Evolutionary conservation across 306 rosid species (phyloP), one percentile per base, ranked within the genome.

Genomic region (Vigna trinervia): DNA sequence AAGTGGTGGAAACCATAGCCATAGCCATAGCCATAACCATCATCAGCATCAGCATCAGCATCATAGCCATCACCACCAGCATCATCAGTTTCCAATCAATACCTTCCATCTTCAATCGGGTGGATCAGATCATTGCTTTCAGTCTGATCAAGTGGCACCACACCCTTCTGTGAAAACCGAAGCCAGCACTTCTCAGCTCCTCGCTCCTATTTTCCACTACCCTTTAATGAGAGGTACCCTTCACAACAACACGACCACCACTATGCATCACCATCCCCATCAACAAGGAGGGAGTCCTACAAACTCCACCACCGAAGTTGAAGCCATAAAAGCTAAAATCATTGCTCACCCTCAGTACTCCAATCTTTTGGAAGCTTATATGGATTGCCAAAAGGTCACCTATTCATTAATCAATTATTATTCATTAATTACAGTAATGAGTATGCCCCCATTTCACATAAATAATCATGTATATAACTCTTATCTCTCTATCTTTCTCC

Each of bases 301-400:
- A 0, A 66, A 1, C 53, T 66, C 71, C 34, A 63, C 88, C 12
- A 69, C 26, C 3, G 96, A 95, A 71, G 85, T 85, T n/a, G 97
- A 96, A 75, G 89, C 86, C 38, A 89, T 96, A 11, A 92, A 96
- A 80, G 96, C 96, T 2, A 92, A 92, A 89, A 96, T 96, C 87
- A 73, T 91, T 53, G 92, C 94, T 71, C 99, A 96, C 62, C 99
- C 98, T 78, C 98, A 91, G 57, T 96, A 92, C 81, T 88, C 97
- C 17, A 92, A 80, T 80, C 92, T 96, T 74, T 68, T 96, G 48
- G 88, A 91, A 71, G 99, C 99, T 78, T 96, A 88, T 88, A 92
- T 96, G 89, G 96, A 96, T 86, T 96, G 98, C 84, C 97, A 96
- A 74, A 96, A 90, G 97, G 99, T 96, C 47, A 2, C 0, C 26